These are phyloP conservation scores for Schizosaccharomyces osmophilus DNA, from an alignment of 805 yeast species.

Conservation along the genomic window DNA sequence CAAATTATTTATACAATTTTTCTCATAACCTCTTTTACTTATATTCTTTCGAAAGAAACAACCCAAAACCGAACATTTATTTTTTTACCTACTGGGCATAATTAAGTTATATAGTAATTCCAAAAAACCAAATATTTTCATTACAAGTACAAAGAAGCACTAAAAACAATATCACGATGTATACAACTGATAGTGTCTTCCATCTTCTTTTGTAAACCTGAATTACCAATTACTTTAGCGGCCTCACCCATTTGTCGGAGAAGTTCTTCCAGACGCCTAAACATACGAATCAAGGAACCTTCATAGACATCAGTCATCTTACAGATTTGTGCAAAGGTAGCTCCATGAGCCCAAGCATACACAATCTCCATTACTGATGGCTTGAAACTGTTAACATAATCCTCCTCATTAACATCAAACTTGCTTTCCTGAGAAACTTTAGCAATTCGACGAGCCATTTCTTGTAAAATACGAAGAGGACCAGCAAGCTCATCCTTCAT, in stretches of 20 bases:
- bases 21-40: no score
- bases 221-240: slow-evolving; percentile 79
- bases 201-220: neutral
- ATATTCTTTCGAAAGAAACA: no score
- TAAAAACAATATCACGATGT: slow-evolving; percentile 1
- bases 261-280: slow-evolving; percentile 81
- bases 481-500: slow-evolving; percentile 77
- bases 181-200: neutral
- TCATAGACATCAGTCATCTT: slow-evolving; percentile 97
- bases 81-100: neutral
- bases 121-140: neutral
- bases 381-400: slow-evolving; percentile 74
- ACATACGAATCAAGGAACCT: slow-evolving; percentile 84
- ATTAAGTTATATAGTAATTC: neutral
- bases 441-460: slow-evolving; percentile 78
- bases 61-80: no score
- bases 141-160: neutral
- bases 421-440: slow-evolving; percentile 74
- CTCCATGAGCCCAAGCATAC: slow-evolving; percentile 89
- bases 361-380: slow-evolving; percentile 94
- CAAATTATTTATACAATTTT: no score
- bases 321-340: slow-evolving; percentile 85
- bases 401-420: slow-evolving; percentile 72
- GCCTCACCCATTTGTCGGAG: slow-evolving; percentile 74
- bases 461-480: slow-evolving; percentile 68